Evolutionary conservation across 148 eudicot species (phyloP).

Genomic region (Tetragonia tetragonoides): DNA sequence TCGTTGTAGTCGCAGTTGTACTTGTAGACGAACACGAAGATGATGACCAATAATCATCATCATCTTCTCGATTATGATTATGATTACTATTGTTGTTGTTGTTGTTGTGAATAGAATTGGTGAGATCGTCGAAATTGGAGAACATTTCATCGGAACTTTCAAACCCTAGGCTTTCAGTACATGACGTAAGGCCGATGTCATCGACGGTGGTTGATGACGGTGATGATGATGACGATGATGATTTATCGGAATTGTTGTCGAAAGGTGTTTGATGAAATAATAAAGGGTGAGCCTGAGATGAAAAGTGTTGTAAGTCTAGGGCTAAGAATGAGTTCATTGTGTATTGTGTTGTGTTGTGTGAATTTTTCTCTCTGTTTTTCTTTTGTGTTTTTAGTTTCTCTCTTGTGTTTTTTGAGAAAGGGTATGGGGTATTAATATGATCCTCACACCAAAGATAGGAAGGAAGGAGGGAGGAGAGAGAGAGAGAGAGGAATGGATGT

Average conservation of each 20-base stretch:
- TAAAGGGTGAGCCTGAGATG: no score
- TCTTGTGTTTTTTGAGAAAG: neutral
- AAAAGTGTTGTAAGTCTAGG: neutral
- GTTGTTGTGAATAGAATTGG: neutral
- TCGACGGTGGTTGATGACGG: neutral
- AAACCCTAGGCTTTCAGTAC: slow-evolving; percentile 64
- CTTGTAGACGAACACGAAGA: neutral
- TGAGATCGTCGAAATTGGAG: slow-evolving; percentile 24
- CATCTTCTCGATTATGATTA: neutral
- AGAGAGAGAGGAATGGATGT: neutral
- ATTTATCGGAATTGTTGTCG: neutral
- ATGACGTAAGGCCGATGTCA: slow-evolving; percentile 38
- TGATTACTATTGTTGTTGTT: no score
- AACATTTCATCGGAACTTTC: slow-evolving; percentile 53
- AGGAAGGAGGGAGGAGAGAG: neutral
- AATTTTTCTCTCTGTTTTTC: neutral
- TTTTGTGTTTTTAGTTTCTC: neutral
- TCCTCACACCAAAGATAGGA: slow-evolving; percentile 18
- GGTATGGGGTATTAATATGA: slow-evolving; percentile 24
- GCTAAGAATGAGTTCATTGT: neutral
- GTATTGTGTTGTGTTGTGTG: neutral
- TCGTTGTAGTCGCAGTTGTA: neutral
- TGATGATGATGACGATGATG: no score
- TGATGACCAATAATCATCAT: neutral
- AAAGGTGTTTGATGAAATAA: slow-evolving; percentile 30